These are phyloP conservation scores for Alternaria panax DNA, from an alignment of 2,329 filamentous ascomycete species.

Conservation along the genomic window DNA sequence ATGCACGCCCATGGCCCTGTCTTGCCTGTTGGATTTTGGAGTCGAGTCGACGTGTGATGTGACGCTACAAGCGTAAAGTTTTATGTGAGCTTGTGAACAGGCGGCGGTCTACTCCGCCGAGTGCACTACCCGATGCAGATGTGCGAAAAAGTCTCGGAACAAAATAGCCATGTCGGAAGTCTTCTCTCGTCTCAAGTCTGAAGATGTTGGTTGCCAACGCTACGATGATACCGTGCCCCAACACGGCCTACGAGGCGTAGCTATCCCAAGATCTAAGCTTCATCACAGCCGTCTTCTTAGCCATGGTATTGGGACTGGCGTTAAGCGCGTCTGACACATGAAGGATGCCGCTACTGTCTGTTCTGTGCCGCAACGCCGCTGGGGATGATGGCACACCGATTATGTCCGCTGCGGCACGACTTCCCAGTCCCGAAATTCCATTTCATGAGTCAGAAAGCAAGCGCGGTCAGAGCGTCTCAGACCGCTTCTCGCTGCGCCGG, in stretches of 20 bases:
- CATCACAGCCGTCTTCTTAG: not conserved
- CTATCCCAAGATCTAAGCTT: not conserved
- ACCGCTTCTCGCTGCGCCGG: not conserved
- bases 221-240: not conserved
- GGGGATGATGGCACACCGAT: not conserved
- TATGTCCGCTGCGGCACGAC: not conserved
- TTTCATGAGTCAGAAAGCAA: conserved; percentile 2
- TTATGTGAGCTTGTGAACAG: not conserved
- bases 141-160: not conserved
- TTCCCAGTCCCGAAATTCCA: not conserved
- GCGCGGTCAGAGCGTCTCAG: not conserved
- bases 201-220: not conserved
- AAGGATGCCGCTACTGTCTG: not conserved
- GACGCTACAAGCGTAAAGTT: not conserved
- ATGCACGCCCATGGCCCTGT: conserved; percentile 1
- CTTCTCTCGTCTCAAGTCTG: not conserved
- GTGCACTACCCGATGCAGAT: not conserved
- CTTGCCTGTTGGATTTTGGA: not conserved
- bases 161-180: not conserved
- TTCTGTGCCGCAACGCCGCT: not conserved
- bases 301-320: conserved; percentile 1
- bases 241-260: not conserved
- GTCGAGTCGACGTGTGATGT: not conserved
- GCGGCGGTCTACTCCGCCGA: not conserved
- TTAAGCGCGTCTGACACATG: conserved; percentile 1